Conservation (phyloP, 108 stramenopile genomes). For the Cylindrotheca fusiformis region DNA sequence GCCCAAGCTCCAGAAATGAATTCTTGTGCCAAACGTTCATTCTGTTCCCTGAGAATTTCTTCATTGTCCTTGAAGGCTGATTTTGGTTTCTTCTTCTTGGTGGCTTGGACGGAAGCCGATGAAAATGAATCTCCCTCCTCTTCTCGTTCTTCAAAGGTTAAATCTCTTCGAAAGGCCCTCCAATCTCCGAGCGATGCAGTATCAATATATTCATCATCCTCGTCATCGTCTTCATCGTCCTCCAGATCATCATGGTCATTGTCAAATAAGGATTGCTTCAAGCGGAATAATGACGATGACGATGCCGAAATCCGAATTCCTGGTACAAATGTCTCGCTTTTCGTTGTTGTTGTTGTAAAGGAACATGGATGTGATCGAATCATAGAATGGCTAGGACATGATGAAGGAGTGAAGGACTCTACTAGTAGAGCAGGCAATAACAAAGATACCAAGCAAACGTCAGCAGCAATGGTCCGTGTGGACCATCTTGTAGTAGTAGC, state of each 20-base stretch:
- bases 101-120: slow-evolving; percentile 1
- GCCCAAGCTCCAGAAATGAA: slow-evolving; percentile 71
- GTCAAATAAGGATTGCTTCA: neutral
- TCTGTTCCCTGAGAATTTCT: slow-evolving; percentile 56
- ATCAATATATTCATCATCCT: slow-evolving; percentile 55
- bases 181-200: slow-evolving; percentile 53
- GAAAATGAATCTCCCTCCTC: neutral
- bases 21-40: slow-evolving; percentile 50
- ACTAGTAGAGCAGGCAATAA: too few relatives aligned
- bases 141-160: slow-evolving; percentile 17
- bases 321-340: too few relatives aligned
- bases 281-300: neutral
- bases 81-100: slow-evolving; percentile 6
- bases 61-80: slow-evolving; percentile 61
- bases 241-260: too few relatives aligned
- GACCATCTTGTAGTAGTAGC: too few relatives aligned
- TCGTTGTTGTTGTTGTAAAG: too few relatives aligned
- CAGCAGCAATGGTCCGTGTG: too few relatives aligned
- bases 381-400: too few relatives aligned
- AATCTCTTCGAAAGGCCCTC: slow-evolving; percentile 57
- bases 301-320: too few relatives aligned
- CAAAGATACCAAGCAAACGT: too few relatives aligned
- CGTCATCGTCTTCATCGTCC: slow-evolving; percentile 42
- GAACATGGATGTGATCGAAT: too few relatives aligned
- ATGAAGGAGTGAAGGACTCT: too few relatives aligned